Base-by-base conservation (phyloP, 495 filamentous ascomycete species). In the Penicillium waksmanii region DNA sequence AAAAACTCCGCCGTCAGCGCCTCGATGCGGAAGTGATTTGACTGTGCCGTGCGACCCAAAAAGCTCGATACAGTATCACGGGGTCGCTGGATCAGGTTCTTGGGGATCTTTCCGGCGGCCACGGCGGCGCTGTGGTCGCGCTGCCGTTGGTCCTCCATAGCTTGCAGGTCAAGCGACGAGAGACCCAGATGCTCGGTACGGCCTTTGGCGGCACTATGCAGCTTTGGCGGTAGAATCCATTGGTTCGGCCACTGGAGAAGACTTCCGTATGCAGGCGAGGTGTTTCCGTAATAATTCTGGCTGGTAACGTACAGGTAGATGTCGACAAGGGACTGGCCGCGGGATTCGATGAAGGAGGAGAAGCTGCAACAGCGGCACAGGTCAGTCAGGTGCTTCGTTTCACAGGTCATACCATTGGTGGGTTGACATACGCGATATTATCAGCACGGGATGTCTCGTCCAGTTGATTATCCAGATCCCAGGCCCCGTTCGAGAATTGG, bases 301-400 rank as follows among this genome's bases (percentile, higher is more conserved):
- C 86, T 88, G 40, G 91, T 95, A 67, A 93, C 87, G 75, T 95
- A 98, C 63, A 98, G 87, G 53, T 85, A 92, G 64, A 94, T 85
- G 61, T 90, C 85, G 63, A 95, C 62, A 54, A 96, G 85, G 19
- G 84, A 79, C 63, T 85, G 79, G 44, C 83, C 87, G 62, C 85
- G 84, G 27, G 83, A 79, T 66, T 82, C 79, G 57, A 92, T 64
- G 69, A 89, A 90, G 56, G 89, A 81, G 58, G 78, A 77, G 69
- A 82, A 84, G 9, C 82, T 84, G 57, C 9, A 23, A 52, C 17
- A 49, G 3, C 36, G 33, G 27, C 18, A 44, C 18, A 8, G 13
- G 19, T 18, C n/a, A 40, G 43, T 18, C 42, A 8, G 47, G 43
- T 55, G 25, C 27, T 27, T 54, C 42, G 12, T 40, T 43, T 43